Evolutionary conservation across 2,329 filamentous ascomycete genomes (phyloP).

Genomic region (Nemania serpens): DNA sequence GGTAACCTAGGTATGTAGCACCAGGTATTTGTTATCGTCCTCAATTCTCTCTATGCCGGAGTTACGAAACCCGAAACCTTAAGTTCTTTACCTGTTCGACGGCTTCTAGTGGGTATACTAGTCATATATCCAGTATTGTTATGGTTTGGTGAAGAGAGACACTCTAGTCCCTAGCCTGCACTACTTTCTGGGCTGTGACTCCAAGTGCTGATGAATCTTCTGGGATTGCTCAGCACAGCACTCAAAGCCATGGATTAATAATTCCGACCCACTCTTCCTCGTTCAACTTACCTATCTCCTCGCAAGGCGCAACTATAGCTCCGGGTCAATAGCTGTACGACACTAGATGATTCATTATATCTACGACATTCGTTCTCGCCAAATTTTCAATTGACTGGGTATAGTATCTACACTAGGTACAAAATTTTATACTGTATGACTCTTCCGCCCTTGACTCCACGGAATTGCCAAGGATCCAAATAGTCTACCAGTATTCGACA

Average conservation of each 20-base stretch:
- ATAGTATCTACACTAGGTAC: neutral
- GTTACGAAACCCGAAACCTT: neutral
- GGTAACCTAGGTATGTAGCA: neutral
- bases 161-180: conserved; percentile 11
- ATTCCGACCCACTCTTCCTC: conserved; percentile 23
- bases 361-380: conserved; percentile 16
- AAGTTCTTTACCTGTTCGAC: conserved; percentile 1
- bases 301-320: conserved; percentile 14
- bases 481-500: neutral
- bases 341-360: neutral
- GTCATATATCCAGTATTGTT: neutral
- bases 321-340: neutral
- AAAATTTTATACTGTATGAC: conserved; percentile 3
- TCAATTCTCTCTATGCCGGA: neutral
- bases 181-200: conserved; percentile 22
- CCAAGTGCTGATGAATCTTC: conserved; percentile 31
- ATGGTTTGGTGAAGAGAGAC: neutral
- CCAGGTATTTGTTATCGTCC: neutral
- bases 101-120: conserved; percentile 1
- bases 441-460: conserved; percentile 14
- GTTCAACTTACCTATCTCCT: conserved; percentile 1
- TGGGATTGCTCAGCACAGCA: conserved; percentile 31
- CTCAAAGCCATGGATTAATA: conserved; percentile 27
- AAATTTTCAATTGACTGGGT: conserved; percentile 12
- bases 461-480: neutral